Conservation (phyloP, 495 filamentous ascomycete species). For the Aspergillus homomorphus region DNA sequence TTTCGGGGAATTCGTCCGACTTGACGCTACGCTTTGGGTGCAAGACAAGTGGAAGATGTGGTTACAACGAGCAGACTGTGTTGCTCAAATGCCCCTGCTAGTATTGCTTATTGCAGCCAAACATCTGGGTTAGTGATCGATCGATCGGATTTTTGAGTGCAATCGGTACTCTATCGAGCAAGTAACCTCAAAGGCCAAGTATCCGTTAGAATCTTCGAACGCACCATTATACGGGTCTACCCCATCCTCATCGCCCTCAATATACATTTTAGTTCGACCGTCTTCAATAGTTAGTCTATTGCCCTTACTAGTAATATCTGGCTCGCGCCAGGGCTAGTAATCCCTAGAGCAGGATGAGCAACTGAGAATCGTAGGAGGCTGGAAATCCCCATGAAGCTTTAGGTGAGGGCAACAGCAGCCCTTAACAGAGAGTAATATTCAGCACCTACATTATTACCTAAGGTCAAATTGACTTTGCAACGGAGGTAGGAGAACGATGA, state of each 20-base stretch:
- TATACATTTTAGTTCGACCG: slow-evolving; percentile 3
- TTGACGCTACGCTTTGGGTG: background rate
- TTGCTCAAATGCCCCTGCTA: background rate
- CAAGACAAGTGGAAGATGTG: slow-evolving; percentile 1
- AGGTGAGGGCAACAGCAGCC: too few species aligned
- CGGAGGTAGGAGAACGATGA: background rate
- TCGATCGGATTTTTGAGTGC: slow-evolving; percentile 11
- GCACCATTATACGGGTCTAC: slow-evolving; percentile 5
- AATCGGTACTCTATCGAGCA: slow-evolving; percentile 2
- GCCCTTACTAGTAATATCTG: background rate
- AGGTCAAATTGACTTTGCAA: background rate
- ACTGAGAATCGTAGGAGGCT: background rate
- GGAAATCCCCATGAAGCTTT: too few species aligned
- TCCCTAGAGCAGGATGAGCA: background rate
- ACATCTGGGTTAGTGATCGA: slow-evolving; percentile 5
- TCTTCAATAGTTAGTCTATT: slow-evolving; percentile 10
- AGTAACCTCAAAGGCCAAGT: slow-evolving; percentile 3
- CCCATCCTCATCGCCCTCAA: background rate
- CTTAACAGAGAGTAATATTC: background rate
- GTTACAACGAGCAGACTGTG: background rate
- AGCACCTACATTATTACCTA: background rate
- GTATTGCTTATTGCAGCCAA: slow-evolving; percentile 1
- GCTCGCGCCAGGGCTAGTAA: background rate
- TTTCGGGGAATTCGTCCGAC: slow-evolving; percentile 15
- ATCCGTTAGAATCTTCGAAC: background rate